phyloP scores from a whole-genome alignment of 1,139 yeast genomes.

The Candida freyschussii region DNA sequence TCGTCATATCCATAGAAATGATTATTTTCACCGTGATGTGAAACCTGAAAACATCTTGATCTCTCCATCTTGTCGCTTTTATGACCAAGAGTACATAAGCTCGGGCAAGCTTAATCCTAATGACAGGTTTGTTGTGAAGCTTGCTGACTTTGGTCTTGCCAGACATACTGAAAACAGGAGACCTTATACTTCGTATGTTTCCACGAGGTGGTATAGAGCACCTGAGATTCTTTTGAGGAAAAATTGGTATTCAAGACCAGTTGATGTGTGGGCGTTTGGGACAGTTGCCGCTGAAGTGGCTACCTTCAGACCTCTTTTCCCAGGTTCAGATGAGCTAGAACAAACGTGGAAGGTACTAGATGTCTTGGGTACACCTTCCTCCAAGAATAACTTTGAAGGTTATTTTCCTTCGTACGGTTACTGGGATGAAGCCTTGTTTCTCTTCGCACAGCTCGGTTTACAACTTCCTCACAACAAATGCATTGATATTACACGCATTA shows the following conservation, averaged over 20 bases:
- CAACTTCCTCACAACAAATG: conserved; percentile 45
- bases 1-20: conserved; percentile 70
- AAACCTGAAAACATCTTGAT: conserved; percentile 90
- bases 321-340: conserved; percentile 75
- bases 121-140: conserved; percentile 54
- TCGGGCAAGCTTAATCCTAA: conserved; percentile 33
- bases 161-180: conserved; percentile 52
- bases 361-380: conserved; percentile 65
- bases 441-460: conserved; percentile 50
- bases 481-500: conserved; percentile 31
- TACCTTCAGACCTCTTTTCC: conserved; percentile 72
- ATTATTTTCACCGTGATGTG: conserved; percentile 84
- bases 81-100: conserved; percentile 43
- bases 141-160: conserved; percentile 91
- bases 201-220: conserved; percentile 94
- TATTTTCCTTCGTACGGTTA: conserved; percentile 55
- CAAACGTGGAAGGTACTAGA: conserved; percentile 66
- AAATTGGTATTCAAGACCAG: conserved; percentile 62
- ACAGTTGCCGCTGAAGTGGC: conserved; percentile 79
- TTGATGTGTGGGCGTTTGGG: conserved; percentile 96
- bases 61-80: conserved; percentile 50
- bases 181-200: conserved; percentile 75
- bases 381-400: conserved; percentile 24
- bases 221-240: conserved; percentile 83
- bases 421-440: conserved; percentile 55